phyloP scores from a whole-genome alignment of 106 monocot species.

The Gastrodia elata region DNA sequence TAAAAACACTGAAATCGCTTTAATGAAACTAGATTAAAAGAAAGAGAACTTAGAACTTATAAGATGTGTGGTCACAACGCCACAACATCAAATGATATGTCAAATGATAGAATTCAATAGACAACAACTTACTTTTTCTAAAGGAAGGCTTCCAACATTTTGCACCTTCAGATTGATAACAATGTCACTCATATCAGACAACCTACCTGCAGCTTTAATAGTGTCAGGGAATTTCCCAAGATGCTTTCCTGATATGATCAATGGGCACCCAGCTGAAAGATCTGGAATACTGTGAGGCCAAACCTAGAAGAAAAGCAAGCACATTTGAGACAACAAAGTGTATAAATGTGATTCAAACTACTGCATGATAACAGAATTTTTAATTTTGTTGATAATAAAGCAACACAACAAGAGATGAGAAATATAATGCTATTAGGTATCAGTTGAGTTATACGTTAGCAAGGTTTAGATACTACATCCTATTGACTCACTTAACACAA shows the following conservation, averaged over 20 bases:
- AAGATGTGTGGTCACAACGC: not conserved
- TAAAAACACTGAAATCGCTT: not conserved
- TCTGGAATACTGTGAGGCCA: slow-evolving; percentile 61
- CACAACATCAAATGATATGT: not conserved
- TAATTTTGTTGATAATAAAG: not conserved
- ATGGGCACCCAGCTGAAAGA: slow-evolving; percentile 49
- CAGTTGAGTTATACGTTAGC: not conserved
- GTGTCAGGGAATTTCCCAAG: slow-evolving; percentile 55
- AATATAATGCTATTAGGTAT: not conserved
- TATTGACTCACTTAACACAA: not conserved
- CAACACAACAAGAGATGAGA: not conserved
- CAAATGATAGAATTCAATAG: not conserved
- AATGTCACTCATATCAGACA: slow-evolving; percentile 60
- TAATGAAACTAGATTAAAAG: not conserved
- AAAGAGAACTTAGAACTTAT: not conserved
- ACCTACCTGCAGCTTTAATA: slow-evolving; percentile 47
- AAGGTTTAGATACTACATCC: not conserved
- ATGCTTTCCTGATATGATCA: slow-evolving; percentile 61
- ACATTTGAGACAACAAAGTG: not conserved
- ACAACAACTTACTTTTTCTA: slow-evolving; percentile 54
- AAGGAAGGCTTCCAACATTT: slow-evolving; percentile 45
- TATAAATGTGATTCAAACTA: not conserved
- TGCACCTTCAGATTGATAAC: slow-evolving; percentile 54
- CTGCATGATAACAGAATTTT: not conserved
- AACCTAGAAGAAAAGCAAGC: slow-evolving; percentile 41